Evolutionary conservation across 306 rosid genomes (phyloP).

Genomic region (Gastrolobium bilobum): DNA sequence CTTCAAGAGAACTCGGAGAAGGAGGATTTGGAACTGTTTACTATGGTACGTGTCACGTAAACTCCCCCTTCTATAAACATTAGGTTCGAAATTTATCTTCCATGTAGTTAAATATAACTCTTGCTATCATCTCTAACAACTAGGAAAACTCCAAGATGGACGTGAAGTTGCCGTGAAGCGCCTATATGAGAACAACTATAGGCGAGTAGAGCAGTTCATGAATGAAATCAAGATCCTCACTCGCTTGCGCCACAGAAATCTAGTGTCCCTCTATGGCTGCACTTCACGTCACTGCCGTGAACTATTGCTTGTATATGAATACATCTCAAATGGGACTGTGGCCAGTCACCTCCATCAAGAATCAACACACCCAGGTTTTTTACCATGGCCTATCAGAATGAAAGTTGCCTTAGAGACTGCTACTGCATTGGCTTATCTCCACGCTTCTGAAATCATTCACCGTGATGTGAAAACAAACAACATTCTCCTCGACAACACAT

Average conservation of each 20-base stretch:
- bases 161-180: constrained; percentile 79
- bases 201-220: constrained; percentile 64
- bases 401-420: constrained; percentile 77
- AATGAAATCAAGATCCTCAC: constrained; percentile 73
- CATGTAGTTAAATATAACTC: not conserved
- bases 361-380: constrained; percentile 21
- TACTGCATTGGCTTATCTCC: constrained; percentile 70
- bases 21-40: constrained; percentile 60
- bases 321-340: constrained; percentile 68
- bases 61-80: not conserved
- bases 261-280: constrained; percentile 75
- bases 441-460: constrained; percentile 71
- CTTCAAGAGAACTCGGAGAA: constrained; percentile 71
- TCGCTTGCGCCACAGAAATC: constrained; percentile 63
- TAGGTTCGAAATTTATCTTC: not conserved
- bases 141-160: constrained; percentile 75
- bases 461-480: constrained; percentile 81
- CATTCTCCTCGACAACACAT: constrained; percentile 69
- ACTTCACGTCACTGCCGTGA: constrained; percentile 65
- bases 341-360: constrained; percentile 65
- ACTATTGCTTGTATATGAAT: constrained; percentile 75
- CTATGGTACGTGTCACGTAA: constrained; percentile 43
- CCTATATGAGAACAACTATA: constrained; percentile 58
- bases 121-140: not conserved
- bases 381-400: constrained; percentile 66